Base-by-base conservation (phyloP, 495 filamentous ascomycete genomes). In the Hypoxylon cercidicola region DNA sequence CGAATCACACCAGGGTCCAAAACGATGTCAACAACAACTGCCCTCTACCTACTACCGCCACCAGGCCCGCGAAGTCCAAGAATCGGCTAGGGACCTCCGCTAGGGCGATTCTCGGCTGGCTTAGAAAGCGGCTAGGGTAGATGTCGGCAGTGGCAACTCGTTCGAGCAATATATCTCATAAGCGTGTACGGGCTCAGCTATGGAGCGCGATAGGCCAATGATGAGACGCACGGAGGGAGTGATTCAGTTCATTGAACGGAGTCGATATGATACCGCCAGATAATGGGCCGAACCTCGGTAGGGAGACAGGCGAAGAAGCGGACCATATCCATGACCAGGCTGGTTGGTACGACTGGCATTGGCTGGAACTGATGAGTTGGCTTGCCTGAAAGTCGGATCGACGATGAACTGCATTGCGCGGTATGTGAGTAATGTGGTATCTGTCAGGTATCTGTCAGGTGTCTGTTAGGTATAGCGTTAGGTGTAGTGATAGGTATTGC, bases 261-360 rank as follows among this genome's bases (percentile, higher is more conserved):
- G 32, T 55, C 44, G 18, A 47, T 13, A 40, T 50, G 50, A 40
- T 51, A 55, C 37, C 39, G 55, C 60, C 50, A 68, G 49, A 56
- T 39, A 20, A 68, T 20, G 39, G 63, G 60, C 60, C 65, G 65
- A 59, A 60, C 15, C 60, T 63, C 65, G 60, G 60, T n/a, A 60
- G 49, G 55, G 13, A 55, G 45, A 45, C 25, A 58, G 18, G 23
- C 43, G 58, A 62, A 58, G 47, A 10, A 43, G 48, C n/a, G n/a
- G n/a, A n/a, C n/a, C n/a, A n/a, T n/a, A 15, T 15, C 46, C 44
- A 63, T 68, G 55, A 48, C 25, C n/a, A n/a, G n/a, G n/a, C n/a
- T n/a, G n/a, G n/a, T 28, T 3, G 25, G 25, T 28, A 28, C 25
- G 3, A 7, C 3, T 28, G 25, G 25, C 7, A 28, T 68, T 60